Percentiles rank a stretch among this genome's conserved stretches.
phyloP scores from a whole-genome alignment of 495 filamentous ascomycete species.

The Penicillium turbatum region DNA sequence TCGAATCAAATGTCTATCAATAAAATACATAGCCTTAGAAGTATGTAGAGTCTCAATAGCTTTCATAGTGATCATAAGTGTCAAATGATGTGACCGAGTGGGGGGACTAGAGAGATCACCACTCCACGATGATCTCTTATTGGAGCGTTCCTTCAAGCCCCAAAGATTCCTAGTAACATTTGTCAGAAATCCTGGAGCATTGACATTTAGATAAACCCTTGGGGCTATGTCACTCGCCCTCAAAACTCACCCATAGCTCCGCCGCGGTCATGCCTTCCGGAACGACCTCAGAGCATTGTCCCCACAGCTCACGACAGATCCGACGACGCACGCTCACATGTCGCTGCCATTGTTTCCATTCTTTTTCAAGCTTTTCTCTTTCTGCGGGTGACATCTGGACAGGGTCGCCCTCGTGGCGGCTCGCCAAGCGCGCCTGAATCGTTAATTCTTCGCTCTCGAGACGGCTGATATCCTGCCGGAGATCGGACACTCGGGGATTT shows the following conservation, averaged over 20 bases:
- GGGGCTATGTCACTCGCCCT: neutral
- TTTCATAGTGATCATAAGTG: neutral
- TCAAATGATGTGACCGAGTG: slow-evolving; percentile 25
- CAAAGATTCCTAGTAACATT: slow-evolving; percentile 35
- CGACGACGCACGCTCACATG: slow-evolving; percentile 43
- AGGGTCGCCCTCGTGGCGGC: slow-evolving; percentile 24
- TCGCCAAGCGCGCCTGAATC: slow-evolving; percentile 37
- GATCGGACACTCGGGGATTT: slow-evolving; percentile 49
- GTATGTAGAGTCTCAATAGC: neutral
- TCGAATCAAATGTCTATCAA: slow-evolving; percentile 5
- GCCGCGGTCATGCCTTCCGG: slow-evolving; percentile 41
- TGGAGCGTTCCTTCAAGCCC: slow-evolving; percentile 39
- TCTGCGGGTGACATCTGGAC: slow-evolving; percentile 45
- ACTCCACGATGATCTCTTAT: slow-evolving; percentile 18
- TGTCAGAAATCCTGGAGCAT: slow-evolving; percentile 2
- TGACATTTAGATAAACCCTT: neutral
- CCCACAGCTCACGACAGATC: slow-evolving; percentile 52
- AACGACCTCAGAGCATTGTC: slow-evolving; percentile 43
- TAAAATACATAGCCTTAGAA: slow-evolving; percentile 10
- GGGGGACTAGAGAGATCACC: slow-evolving; percentile 18
- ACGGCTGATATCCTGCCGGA: slow-evolving; percentile 40
- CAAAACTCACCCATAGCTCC: slow-evolving; percentile 48
- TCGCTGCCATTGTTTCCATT: slow-evolving; percentile 50
- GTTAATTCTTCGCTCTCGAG: slow-evolving; percentile 46
- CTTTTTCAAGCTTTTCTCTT: slow-evolving; percentile 42